phyloP scores from a whole-genome alignment of 805 yeast species.

The Starmera amethionina region DNA sequence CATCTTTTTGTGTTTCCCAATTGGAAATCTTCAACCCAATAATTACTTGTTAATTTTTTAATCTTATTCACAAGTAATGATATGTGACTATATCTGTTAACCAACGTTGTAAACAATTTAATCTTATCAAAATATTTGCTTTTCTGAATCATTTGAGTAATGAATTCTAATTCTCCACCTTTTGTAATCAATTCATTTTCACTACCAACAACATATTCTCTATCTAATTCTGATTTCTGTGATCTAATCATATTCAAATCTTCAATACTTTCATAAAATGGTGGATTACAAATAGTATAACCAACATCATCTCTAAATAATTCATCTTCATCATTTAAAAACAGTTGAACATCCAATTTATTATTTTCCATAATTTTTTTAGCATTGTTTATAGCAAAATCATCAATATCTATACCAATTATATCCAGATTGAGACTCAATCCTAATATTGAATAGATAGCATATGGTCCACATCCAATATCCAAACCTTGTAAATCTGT shows the following conservation, averaged over 20 bases:
- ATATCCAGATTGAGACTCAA: slow-evolving; percentile 19
- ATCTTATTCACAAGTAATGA: not conserved
- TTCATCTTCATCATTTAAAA: slow-evolving; percentile 2
- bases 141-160: slow-evolving; percentile 24
- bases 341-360: slow-evolving; percentile 6
- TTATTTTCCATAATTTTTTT: slow-evolving; percentile 19
- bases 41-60: slow-evolving; percentile 3
- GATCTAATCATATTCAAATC: slow-evolving; percentile 20
- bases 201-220: slow-evolving; percentile 22
- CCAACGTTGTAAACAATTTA: slow-evolving; percentile 31
- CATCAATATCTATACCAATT: slow-evolving; percentile 34
- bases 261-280: slow-evolving; percentile 30
- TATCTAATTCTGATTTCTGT: slow-evolving; percentile 16
- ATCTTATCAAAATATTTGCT: slow-evolving; percentile 14
- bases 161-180: slow-evolving; percentile 39
- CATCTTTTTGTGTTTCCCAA: slow-evolving; percentile 15
- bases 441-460: slow-evolving; percentile 36
- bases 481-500: slow-evolving; percentile 23
- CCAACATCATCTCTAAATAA: slow-evolving; percentile 8
- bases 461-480: slow-evolving; percentile 40
- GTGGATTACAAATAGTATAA: slow-evolving; percentile 43
- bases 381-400: slow-evolving; percentile 22
- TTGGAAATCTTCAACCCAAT: slow-evolving; percentile 10
- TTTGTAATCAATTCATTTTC: slow-evolving; percentile 27
- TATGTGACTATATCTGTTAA: slow-evolving; percentile 17